A percentile compares a stretch with the other conserved stretches of the same genome.
Evolutionary conservation across 1,284 basidiomycete species (phyloP).

Genomic region (Apiotrichum veenhuisii): DNA sequence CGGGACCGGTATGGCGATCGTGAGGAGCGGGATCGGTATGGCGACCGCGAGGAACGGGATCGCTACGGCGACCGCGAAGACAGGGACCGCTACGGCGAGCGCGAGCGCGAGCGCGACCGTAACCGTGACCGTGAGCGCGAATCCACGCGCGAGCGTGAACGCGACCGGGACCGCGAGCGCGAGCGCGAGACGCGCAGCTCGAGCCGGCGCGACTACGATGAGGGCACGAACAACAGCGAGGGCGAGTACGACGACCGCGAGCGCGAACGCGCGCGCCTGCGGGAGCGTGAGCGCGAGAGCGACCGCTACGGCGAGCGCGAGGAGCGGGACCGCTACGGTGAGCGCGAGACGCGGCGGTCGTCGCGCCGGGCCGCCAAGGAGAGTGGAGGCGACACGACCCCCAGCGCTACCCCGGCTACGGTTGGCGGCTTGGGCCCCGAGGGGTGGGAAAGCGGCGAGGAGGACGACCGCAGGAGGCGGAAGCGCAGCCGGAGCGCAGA

Average conservation of each 20-base stretch:
- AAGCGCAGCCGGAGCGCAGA: constrained; percentile 15
- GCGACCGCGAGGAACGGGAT: constrained; percentile 11
- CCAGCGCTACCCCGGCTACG: background rate
- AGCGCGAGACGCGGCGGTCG: constrained; percentile 2
- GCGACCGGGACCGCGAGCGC: background rate
- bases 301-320: constrained; percentile 12
- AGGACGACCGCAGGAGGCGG: constrained; percentile 22
- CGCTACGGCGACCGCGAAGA: constrained; percentile 6
- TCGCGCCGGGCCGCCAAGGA: background rate
- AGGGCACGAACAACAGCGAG: constrained; percentile 11
- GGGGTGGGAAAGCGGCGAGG: constrained; percentile 33
- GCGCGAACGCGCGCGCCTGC: background rate
- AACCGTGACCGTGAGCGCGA: constrained; percentile 3
- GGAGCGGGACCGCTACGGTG: constrained; percentile 7
- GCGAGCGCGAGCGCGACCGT: constrained; percentile 7
- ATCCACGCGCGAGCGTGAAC: constrained; percentile 8
- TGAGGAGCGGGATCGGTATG: constrained; percentile 4
- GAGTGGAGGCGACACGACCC: background rate
- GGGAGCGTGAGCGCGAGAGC: constrained; percentile 9
- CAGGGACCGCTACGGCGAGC: background rate
- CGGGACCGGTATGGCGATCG: constrained; percentile 13
- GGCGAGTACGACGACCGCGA: constrained; percentile 16
- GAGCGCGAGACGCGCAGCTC: constrained; percentile 9
- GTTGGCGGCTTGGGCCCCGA: constrained; percentile 25
- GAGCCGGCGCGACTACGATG: constrained; percentile 5